Percentiles rank a stretch among this genome's conserved stretches.
Conservation (phyloP, 2,329 filamentous ascomycete species). For the Phyllosticta citribraziliensis region DNA sequence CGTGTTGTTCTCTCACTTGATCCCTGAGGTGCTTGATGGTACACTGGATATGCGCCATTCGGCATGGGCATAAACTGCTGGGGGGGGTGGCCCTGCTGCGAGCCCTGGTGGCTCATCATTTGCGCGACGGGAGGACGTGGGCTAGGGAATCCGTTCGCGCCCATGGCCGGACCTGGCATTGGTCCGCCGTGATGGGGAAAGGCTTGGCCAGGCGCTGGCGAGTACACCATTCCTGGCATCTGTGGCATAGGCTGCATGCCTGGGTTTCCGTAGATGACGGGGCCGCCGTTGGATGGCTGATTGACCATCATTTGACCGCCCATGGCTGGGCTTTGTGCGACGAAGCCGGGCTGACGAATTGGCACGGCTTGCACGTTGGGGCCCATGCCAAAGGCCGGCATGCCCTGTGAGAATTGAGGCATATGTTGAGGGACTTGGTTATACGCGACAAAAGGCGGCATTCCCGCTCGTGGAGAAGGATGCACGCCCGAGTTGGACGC, state of each 20-base stretch:
- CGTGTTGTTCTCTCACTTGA: slow-evolving; percentile 53
- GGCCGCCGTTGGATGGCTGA: slow-evolving; percentile 55
- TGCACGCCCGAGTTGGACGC: slow-evolving; percentile 71
- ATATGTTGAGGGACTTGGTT: slow-evolving; percentile 52
- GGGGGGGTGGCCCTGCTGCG: slow-evolving; percentile 72
- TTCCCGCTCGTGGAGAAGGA: slow-evolving; percentile 64
- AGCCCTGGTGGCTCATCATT: slow-evolving; percentile 92
- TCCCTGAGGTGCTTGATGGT: slow-evolving; percentile 58
- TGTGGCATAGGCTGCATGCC: slow-evolving; percentile 50
- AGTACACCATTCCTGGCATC: slow-evolving; percentile 51
- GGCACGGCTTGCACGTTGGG: slow-evolving; percentile 61
- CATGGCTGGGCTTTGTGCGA: slow-evolving; percentile 63
- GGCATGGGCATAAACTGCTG: slow-evolving; percentile 65
- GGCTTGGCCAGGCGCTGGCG: slow-evolving; percentile 54
- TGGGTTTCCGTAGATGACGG: slow-evolving; percentile 60
- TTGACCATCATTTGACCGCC: slow-evolving; percentile 71
- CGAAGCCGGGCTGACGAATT: slow-evolving; percentile 65
- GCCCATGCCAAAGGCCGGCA: slow-evolving; percentile 57
- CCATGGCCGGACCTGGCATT: slow-evolving; percentile 43
- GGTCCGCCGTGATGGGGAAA: slow-evolving; percentile 51
- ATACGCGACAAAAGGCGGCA: slow-evolving; percentile 61
- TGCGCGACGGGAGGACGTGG: slow-evolving; percentile 67
- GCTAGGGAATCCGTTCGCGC: slow-evolving; percentile 74
- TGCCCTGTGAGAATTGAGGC: slow-evolving; percentile 43
- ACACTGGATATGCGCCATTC: slow-evolving; percentile 64